Base-by-base conservation (phyloP, 1,284 basidiomycete genomes). In the Rhodofomes roseus region DNA sequence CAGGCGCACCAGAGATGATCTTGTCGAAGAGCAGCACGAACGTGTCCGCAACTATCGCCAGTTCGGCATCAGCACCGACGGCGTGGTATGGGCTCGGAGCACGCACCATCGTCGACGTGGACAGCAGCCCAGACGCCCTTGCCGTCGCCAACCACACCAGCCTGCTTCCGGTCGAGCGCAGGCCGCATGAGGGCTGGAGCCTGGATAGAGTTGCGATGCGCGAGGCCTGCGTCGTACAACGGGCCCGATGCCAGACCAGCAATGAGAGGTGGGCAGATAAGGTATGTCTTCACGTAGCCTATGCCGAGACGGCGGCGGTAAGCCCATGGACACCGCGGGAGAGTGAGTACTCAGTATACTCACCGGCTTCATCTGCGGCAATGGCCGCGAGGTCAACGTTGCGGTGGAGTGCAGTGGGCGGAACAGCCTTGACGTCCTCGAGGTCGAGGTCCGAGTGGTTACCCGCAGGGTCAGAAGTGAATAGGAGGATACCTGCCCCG, bases 101-200 rank as follows among this genome's bases (percentile, higher is more conserved):
- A 61, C 60, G 31, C 37, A 80, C 79, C 69, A 52, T 82, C 80
- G 55, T 76, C 71, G 27, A 80, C 76, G 59, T 79, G 70, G 8
- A 80, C 76, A 62, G 77, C 73, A 1, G 73, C 69, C 79, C 79
- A 81, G 40, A 77, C 65, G 59, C 79, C 78, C 60, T 73, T 72
- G 14, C 73, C 73, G 40, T 66, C 60, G 12, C 70, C 71, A 12
- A 72, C 61, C 22, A 70, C 58, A 2, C 64, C 71, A 16, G 57
- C 68, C 41, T 64, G 69, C 1, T 65, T 66, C 4, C 71, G 62
- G 18, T 54, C 66, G 27, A 81, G 34, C 22, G 46, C 5, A n/a
- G n/a, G 63, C 65, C 65, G 56, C 59, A 77, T 66, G 1, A 74
- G 52, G 25, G 48, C 23, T 4, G 77, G 76, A 0, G 78, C 67